Evolutionary conservation across 139 green algal genomes (phyloP), one percentile per base, ranked within the genome.

Genomic region (Yamagishiella unicocca): DNA sequence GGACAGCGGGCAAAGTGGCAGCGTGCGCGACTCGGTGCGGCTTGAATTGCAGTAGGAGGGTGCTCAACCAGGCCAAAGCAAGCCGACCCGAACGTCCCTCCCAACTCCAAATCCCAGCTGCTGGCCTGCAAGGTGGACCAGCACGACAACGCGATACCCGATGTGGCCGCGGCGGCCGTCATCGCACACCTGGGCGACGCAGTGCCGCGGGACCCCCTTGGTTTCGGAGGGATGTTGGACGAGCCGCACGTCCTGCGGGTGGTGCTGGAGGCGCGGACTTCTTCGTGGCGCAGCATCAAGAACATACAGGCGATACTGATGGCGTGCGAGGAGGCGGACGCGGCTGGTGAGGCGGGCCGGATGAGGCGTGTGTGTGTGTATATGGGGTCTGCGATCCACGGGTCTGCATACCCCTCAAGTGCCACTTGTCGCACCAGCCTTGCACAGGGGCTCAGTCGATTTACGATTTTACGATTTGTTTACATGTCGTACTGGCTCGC

Each of bases 101-200:
- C n/a, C n/a, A n/a, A n/a, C n/a, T n/a, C n/a, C n/a, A n/a, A n/a
- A n/a, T 58, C 50, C 50, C 79, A 85, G 79, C 37, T 85, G 61
- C 9, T 85, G 17, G 61, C 42, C 12, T 85, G 79, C 42, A 85
- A 85, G 79, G 29, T 85, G 61, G 29, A 72, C 38, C 61, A 85
- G 40, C 42, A 43, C 38, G 61, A 75, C 4, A 24, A 10, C 40
- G 10, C 10, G n/a, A 2, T 40, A 17, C 79, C 79, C 40, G 19
- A 73, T 4, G 61, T n/a, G 19, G 79, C 79, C 6, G 79, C 79
- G 19, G 7, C 24, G 19, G 54, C 54, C 54, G 37, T 83, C 33
- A 29, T 55, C 4, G 29, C 53, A 22, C 33, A 71, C 35, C 38
- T 83, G 76, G 54, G 33, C 10, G 19, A 35, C 33, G 37, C 50